Base-by-base conservation (phyloP, 1,284 basidiomycete species). In the Leccinum angustisporum region DNA sequence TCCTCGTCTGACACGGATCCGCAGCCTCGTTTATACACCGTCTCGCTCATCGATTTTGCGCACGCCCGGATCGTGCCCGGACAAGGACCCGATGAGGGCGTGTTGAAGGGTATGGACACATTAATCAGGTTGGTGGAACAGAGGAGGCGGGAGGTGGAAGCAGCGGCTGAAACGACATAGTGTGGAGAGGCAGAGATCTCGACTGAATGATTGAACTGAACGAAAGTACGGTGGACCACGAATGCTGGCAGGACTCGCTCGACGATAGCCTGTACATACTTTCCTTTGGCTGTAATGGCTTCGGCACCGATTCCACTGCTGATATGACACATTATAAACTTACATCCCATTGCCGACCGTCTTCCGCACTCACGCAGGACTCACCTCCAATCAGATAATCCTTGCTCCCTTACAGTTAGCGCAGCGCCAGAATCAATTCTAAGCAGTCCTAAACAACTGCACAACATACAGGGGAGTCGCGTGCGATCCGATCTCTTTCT, bases 11-110 rank as follows among this genome's bases (percentile, higher is more conserved):
- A 77, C 2, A 71, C 75, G 1, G 77, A 79, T 4, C 70, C 73
- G 6, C 70, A 72, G 3, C 80, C 82, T 7, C 81, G 84, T 14
- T 83, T 90, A 9, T 88, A 84, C 65, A 78, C 81, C 9, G 81
- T 97, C 61, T 89, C 88, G 63, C 77, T 97, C 65, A 98, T 98
- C 63, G 96, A 98, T 78, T 98, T 98, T 75, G 96, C 94, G 4
- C 97, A 98, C 75, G 91, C 94, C 4, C 80, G 82, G 38, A 67
- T 91, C 9, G 81, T 78, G 2, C 83, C 86, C 0, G 93, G 91
- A 0, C 73, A 87, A 68, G 96, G 95, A 1, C 86, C 88, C 0
- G 96, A 98, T 75, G 73, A 83, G 54, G 70, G 71, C 0, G 57
- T 75, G 38, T 62, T 75, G 48, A 64, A 43, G 33, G 71, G 74